Evolutionary conservation across 2,329 filamentous ascomycete species (phyloP).

Genomic region (Colletotrichum tropicicola): DNA sequence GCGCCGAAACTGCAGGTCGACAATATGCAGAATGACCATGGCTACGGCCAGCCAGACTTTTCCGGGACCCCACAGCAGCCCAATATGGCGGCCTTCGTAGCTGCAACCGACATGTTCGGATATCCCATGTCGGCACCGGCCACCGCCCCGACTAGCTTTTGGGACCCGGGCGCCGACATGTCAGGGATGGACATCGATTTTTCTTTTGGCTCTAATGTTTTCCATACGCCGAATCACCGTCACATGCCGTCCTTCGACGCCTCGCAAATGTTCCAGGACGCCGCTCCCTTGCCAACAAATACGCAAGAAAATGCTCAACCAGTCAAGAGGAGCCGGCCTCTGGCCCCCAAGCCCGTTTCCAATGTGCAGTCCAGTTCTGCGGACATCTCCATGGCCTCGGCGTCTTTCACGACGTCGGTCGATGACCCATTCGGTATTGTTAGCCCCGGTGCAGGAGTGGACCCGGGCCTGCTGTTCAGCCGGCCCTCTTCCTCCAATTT

Average conservation of each 20-base stretch:
- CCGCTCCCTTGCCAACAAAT: constrained; percentile 41
- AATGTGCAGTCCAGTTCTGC: constrained; percentile 17
- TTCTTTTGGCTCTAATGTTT: constrained; percentile 52
- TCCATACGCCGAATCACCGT: constrained; percentile 54
- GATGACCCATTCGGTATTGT: constrained; percentile 62
- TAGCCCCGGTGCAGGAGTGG: constrained; percentile 58
- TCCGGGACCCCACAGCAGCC: constrained; percentile 57
- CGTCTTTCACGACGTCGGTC: constrained; percentile 51
- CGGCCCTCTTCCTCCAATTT: constrained; percentile 58
- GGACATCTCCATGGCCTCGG: constrained; percentile 45
- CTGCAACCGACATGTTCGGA: constrained; percentile 65
- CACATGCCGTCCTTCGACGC: constrained; percentile 62
- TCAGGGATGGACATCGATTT: constrained; percentile 69
- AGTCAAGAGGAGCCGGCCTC: constrained; percentile 51
- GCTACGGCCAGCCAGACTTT: constrained; percentile 61
- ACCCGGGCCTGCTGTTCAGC: constrained; percentile 68
- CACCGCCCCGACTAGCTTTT: constrained; percentile 61
- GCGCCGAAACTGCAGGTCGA: constrained; percentile 54
- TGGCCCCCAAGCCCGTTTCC: constrained; percentile 61
- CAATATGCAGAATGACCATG: constrained; percentile 68
- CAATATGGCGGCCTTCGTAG: constrained; percentile 57
- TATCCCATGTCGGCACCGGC: constrained; percentile 69
- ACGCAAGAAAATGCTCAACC: constrained; percentile 37
- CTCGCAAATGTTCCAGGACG: constrained; percentile 64
- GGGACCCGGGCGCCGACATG: constrained; percentile 63